These are phyloP conservation scores for Centella asiatica DNA, from an alignment of 129 eudicot genomes.

Conservation along the genomic window DNA sequence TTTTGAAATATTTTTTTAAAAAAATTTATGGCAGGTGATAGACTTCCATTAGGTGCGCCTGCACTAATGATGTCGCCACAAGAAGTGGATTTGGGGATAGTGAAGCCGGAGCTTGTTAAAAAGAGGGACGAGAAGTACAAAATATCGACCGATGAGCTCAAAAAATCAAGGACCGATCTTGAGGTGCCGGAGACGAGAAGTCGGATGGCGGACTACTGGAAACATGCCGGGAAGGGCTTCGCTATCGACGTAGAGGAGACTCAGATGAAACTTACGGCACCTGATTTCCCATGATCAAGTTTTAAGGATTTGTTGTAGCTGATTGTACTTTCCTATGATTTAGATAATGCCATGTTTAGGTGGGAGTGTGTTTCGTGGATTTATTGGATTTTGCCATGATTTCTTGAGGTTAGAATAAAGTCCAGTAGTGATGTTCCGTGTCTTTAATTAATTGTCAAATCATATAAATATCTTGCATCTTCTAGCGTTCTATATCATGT, in stretches of 20 bases:
- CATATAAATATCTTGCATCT: no score
- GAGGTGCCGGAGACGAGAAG: conserved; percentile 29
- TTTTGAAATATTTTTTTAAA: neutral
- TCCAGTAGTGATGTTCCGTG: no score
- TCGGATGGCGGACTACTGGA: conserved; percentile 62
- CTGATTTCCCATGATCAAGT: conserved; percentile 18
- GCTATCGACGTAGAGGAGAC: conserved; percentile 50
- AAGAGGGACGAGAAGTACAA: conserved; percentile 59
- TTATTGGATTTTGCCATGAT: no score
- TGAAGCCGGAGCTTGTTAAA: conserved; percentile 36
- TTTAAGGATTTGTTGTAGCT: no score
- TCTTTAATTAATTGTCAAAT: no score
- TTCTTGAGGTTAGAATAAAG: no score
- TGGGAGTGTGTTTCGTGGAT: no score
- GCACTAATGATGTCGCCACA: conserved; percentile 95
- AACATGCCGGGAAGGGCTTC: conserved; percentile 56
- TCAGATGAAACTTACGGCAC: conserved; percentile 31
- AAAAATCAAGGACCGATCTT: conserved; percentile 36
- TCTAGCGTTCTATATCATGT: no score
- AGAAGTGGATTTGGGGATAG: conserved; percentile 37
- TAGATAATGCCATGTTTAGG: no score
- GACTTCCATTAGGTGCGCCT: conserved; percentile 83
- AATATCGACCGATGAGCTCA: conserved; percentile 31
- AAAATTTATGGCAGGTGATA: conserved; percentile 46
- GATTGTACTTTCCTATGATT: no score